Conservation (phyloP, 129 eudicot species). For the Daucus carota region DNA sequence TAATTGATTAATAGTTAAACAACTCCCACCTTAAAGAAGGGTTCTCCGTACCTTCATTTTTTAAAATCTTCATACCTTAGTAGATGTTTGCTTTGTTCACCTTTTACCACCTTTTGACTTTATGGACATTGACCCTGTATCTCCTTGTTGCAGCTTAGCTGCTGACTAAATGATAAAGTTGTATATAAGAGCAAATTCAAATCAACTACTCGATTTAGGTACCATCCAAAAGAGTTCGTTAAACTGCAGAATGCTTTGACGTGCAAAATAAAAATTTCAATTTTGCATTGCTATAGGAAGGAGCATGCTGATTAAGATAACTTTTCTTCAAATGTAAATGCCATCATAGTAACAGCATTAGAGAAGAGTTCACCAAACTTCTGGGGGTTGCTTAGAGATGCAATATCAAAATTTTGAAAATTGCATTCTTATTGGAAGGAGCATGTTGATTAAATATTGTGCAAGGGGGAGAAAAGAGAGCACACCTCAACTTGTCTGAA, state of each 20-base stretch:
- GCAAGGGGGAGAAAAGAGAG: conserved; percentile 11
- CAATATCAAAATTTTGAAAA: neutral
- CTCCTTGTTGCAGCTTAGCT: neutral
- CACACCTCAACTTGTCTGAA: conserved; percentile 56
- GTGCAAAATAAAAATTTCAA: neutral
- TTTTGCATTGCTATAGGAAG: neutral
- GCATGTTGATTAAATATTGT: neutral
- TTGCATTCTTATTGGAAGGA: neutral
- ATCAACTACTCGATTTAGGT: neutral
- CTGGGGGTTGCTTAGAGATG: neutral
- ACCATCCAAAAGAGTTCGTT: neutral
- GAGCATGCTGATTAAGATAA: neutral
- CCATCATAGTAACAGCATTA: neutral
- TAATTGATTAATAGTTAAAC: neutral
- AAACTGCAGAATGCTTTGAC: no score
- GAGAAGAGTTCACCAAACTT: neutral
- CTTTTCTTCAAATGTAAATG: neutral
- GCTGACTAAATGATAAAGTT: neutral
- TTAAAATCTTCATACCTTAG: neutral
- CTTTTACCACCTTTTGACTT: neutral
- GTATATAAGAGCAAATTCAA: neutral
- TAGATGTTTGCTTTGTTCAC: neutral
- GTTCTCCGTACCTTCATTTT: neutral
- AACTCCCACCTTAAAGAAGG: neutral
- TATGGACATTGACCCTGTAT: neutral